Evolutionary conservation across 2,329 filamentous ascomycete species (phyloP).

Genomic region (Paecilomyces niveus): DNA sequence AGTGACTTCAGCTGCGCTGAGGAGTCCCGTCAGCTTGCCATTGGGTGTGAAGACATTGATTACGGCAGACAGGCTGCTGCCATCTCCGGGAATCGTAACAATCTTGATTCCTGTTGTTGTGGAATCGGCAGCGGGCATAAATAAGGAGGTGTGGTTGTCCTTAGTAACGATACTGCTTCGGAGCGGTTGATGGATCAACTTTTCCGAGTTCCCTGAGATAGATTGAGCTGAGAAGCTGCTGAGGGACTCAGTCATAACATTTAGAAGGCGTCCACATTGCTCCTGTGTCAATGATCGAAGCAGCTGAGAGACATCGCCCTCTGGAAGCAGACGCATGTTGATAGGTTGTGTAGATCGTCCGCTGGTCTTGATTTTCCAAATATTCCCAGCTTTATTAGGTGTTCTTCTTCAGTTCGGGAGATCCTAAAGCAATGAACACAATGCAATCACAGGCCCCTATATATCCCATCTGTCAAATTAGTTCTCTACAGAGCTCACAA

Average conservation of each 20-base stretch:
- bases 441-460: too few species aligned
- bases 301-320: not conserved
- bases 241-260: not conserved
- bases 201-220: slow-evolving; percentile 8
- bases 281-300: not conserved
- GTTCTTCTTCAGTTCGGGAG: too few species aligned
- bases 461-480: too few species aligned
- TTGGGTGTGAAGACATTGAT: slow-evolving; percentile 60
- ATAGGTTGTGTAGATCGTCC: too few species aligned
- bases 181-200: slow-evolving; percentile 37
- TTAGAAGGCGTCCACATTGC: not conserved
- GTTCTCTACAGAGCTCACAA: too few species aligned
- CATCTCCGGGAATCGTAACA: slow-evolving; percentile 51
- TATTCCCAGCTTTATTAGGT: too few species aligned
- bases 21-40: slow-evolving; percentile 58
- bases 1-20: slow-evolving; percentile 68
- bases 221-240: not conserved
- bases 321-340: not conserved
- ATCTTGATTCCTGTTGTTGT: slow-evolving; percentile 64
- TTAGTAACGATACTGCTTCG: slow-evolving; percentile 34
- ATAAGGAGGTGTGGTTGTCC: slow-evolving; percentile 52
- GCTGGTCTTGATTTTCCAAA: too few species aligned
- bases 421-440: too few species aligned
- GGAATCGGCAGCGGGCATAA: slow-evolving; percentile 65
- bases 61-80: slow-evolving; percentile 51